Evolutionary conservation across 306 rosid species (phyloP), one percentile per base, ranked within the genome.

Genomic region (Biancaea sappan): DNA sequence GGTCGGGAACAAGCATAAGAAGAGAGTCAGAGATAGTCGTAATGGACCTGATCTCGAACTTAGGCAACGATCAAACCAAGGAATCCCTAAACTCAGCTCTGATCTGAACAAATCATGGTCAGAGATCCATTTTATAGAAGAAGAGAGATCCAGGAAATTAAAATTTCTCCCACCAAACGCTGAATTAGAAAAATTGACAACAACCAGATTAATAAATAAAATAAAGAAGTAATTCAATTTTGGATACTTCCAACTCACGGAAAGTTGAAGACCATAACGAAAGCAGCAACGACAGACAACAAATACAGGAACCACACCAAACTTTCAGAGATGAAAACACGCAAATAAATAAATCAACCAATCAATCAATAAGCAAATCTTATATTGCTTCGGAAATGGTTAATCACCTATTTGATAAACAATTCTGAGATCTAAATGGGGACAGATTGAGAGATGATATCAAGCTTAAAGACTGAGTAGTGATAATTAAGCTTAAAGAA

Each of bases 191-290:
- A 48, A 2, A 4, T 24, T 22, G 5, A 58, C 34, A 50, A 56
- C 35, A 12, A 32, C 62, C 46, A n/a, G 13, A 19, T 37, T 29
- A 25, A 4, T 12, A 47, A 16, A 51, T 4, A 40, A 25, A 31
- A 22, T 15, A 71, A 71, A 26, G 43, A 69, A 75, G 46, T 7
- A 44, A 69, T 53, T 14, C 32, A 28, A 76, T 73, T 59, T 38
- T 59, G 58, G 38, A 86, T 53, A 53, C 88, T 86, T 88, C 88
- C 72, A 84, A 75, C 34, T 84, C 84, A 88, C 48, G 90, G 81
- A 77, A 86, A 83, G 82, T 69, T 50, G 8, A 51, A 37, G 59
- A 74, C 73, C 75, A 70, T 70, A 28, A 78, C 76, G 87, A 87
- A 53, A 69, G 84, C 77, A 61, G 72, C 77, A 83, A 61, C 58